These are phyloP conservation scores for Vicia faba DNA, from an alignment of 306 rosid genomes.

Conservation along the genomic window DNA sequence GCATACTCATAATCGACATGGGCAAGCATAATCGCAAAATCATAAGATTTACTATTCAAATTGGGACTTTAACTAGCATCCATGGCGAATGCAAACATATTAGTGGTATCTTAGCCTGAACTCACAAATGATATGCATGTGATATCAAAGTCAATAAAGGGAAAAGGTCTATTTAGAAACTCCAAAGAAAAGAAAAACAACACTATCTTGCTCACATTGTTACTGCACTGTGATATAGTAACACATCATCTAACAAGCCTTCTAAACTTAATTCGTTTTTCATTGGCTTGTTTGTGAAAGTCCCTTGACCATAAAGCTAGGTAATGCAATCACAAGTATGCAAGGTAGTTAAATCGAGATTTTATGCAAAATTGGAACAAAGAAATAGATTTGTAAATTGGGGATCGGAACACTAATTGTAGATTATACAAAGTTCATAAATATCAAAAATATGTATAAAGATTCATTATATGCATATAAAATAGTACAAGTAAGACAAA, in stretches of 20 bases:
- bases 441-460: too few species aligned
- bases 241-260: slow-evolving; percentile 20
- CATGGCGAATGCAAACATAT: background rate
- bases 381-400: too few species aligned
- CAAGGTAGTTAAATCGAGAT: too few species aligned
- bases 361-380: too few species aligned
- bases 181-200: background rate
- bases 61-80: slow-evolving; percentile 2
- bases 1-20: too few species aligned
- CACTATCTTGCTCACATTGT: background rate
- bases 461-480: too few species aligned
- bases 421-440: too few species aligned
- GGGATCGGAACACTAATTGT: too few species aligned
- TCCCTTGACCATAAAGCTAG: slow-evolving; percentile 17
- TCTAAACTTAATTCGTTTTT: background rate
- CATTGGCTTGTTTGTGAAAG: background rate
- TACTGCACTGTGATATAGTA: slow-evolving; percentile 8
- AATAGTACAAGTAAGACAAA: too few species aligned
- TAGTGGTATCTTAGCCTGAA: slow-evolving; percentile 4
- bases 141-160: slow-evolving; percentile 9
- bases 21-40: too few species aligned
- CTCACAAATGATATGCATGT: background rate
- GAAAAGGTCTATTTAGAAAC: background rate
- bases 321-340: slow-evolving; percentile 5
- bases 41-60: too few species aligned